A percentile compares a stretch with the other conserved stretches of the same genome.
Evolutionary conservation across 1,284 basidiomycete genomes (phyloP).

Genomic region (Caloboletus inedulis): DNA sequence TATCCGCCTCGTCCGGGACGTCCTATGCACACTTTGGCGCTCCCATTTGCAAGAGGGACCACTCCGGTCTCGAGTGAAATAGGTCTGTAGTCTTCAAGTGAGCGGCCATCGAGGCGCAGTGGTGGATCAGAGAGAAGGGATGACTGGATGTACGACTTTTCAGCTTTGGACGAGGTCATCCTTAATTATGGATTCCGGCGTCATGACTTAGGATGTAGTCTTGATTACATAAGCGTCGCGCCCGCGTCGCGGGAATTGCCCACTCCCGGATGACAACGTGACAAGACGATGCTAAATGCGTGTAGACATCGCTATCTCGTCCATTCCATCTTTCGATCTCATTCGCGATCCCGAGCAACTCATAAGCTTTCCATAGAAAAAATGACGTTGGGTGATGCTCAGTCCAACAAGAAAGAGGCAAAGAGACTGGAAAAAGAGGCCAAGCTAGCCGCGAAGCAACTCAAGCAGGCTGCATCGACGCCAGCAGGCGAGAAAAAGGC

Average conservation of each 20-base stretch:
- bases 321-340: neutral
- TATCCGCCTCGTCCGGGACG: slow-evolving; percentile 55
- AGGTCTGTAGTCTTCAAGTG: slow-evolving; percentile 57
- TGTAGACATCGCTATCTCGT: neutral
- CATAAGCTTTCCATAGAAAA: neutral
- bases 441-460: slow-evolving; percentile 74
- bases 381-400: neutral
- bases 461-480: slow-evolving; percentile 47
- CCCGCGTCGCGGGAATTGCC: too few relatives aligned
- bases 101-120: slow-evolving; percentile 65
- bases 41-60: slow-evolving; percentile 74
- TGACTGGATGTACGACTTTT: slow-evolving; percentile 68
- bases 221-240: too few relatives aligned
- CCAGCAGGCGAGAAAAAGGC: slow-evolving; percentile 59
- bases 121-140: slow-evolving; percentile 56
- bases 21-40: slow-evolving; percentile 67
- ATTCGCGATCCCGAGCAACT: neutral
- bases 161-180: slow-evolving; percentile 61
- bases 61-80: slow-evolving; percentile 74
- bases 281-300: neutral
- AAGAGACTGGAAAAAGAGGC: slow-evolving; percentile 71
- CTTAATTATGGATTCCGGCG: neutral
- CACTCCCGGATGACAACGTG: too few relatives aligned
- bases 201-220: too few relatives aligned
- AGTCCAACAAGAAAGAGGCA: neutral